phyloP scores from a whole-genome alignment of 1,139 yeast genomes.

The Pichia norvegensis region DNA sequence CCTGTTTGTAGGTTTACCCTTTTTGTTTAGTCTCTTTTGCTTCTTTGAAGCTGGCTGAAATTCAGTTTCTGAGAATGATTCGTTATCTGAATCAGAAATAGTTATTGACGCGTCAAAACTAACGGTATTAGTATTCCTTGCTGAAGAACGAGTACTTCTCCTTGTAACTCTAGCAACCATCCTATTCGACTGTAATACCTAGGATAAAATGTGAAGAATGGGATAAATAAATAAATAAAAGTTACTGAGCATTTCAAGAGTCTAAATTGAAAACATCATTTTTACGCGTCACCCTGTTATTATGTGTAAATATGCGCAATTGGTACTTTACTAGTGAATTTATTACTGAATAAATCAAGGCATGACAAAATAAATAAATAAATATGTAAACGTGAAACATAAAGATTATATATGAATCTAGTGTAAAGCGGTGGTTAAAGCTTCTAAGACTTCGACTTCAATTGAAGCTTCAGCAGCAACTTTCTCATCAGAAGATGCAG shows the following conservation, averaged over 20 bases:
- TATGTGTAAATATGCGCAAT: too few species aligned
- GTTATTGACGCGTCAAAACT: constrained; percentile 10
- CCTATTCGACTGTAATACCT: too few species aligned
- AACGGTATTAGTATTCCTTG: background rate
- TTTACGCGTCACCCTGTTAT: constrained; percentile 1
- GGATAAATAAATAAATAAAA: background rate
- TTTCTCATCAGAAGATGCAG: constrained; percentile 73
- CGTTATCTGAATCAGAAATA: background rate
- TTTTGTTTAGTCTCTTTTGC: background rate
- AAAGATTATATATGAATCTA: constrained; percentile 29
- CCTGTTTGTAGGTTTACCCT: background rate
- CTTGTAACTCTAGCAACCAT: background rate
- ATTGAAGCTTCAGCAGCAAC: constrained; percentile 93
- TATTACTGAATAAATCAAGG: constrained; percentile 11
- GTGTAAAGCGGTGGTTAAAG: constrained; percentile 83
- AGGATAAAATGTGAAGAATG: too few species aligned
- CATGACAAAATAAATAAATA: constrained; percentile 12
- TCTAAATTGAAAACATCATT: too few species aligned
- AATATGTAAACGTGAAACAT: constrained; percentile 1
- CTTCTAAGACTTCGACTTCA: constrained; percentile 94
- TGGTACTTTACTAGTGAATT: too few species aligned
- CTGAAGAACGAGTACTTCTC: constrained; percentile 3
- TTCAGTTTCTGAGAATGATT: background rate
- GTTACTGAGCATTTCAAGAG: background rate
- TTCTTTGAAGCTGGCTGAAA: background rate